phyloP scores from a whole-genome alignment of 352 stramenopile genomes.

The Phytophthora europaea region DNA sequence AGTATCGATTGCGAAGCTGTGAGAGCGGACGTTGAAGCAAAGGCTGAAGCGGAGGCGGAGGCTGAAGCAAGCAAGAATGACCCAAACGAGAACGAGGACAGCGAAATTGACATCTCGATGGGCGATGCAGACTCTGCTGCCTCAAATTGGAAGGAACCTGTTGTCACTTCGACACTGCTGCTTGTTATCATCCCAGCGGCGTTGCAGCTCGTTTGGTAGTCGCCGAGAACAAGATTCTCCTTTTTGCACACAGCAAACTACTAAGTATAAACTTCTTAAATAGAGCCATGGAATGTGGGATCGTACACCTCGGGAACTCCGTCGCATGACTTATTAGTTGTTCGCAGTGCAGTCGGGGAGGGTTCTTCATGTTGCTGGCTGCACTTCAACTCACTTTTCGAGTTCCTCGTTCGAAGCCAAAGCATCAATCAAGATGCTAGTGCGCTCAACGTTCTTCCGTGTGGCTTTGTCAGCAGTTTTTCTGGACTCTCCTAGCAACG shows the following conservation, averaged over 20 bases:
- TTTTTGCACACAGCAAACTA: neutral
- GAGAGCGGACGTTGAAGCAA: constrained; percentile 22
- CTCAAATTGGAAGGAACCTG: neutral
- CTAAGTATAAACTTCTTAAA: neutral
- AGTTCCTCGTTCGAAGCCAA: neutral
- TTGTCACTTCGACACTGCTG: neutral
- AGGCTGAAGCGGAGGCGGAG: constrained; percentile 17
- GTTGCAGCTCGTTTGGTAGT: constrained; percentile 13
- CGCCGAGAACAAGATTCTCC: neutral
- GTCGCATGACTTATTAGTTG: neutral
- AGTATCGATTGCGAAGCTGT: constrained; percentile 25
- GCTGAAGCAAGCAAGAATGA: constrained; percentile 33
- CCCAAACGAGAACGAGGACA: constrained; percentile 27
- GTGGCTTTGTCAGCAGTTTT: neutral
- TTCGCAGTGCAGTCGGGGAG: too few relatives aligned
- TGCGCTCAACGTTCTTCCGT: neutral
- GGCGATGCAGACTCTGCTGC: constrained; percentile 11
- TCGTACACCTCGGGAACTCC: neutral
- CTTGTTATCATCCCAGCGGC: neutral
- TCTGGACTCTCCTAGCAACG: neutral
- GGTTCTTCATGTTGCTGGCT: too few relatives aligned
- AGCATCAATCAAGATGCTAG: neutral
- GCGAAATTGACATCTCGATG: constrained; percentile 36
- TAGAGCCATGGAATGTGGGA: neutral
- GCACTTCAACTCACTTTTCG: neutral